Conservation (phyloP, 1,284 basidiomycete species). For the Phenoliferia sp. region DNA sequence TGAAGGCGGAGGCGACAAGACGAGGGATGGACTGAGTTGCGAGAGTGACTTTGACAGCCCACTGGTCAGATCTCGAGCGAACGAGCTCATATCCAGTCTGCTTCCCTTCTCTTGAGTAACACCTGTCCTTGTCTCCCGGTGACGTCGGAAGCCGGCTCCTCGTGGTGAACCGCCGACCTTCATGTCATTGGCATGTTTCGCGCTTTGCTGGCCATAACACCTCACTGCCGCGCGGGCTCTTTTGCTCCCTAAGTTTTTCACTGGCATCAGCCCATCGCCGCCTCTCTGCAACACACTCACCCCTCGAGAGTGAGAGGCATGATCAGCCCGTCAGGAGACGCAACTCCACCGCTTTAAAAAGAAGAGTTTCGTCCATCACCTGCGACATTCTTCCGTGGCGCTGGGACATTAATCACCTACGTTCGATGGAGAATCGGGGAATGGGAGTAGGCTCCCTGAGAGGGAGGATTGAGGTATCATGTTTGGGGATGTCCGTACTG, state of each 20-base stretch:
- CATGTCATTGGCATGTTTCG: too few relatives aligned
- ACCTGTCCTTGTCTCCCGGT: too few relatives aligned
- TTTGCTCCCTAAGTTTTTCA: slow-evolving; percentile 1
- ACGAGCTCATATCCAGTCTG: too few relatives aligned
- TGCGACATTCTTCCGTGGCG: background rate
- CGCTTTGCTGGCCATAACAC: too few relatives aligned
- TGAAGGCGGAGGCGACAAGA: background rate
- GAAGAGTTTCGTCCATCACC: background rate
- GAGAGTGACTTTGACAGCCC: background rate
- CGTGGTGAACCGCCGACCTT: background rate
- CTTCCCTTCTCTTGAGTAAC: too few relatives aligned
- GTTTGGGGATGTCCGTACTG: too few relatives aligned
- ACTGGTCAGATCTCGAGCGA: background rate
- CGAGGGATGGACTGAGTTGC: background rate
- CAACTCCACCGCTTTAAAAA: background rate
- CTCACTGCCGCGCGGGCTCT: too few relatives aligned
- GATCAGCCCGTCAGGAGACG: background rate
- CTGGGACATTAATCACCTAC: too few relatives aligned
- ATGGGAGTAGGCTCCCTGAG: too few relatives aligned
- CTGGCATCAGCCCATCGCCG: background rate
- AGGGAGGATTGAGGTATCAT: too few relatives aligned
- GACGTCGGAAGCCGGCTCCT: background rate
- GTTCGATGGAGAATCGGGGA: too few relatives aligned
- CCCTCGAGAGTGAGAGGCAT: background rate
- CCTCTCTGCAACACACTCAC: background rate